These are phyloP conservation scores for Cercis canadensis DNA, from an alignment of 306 rosid species.

Conservation along the genomic window DNA sequence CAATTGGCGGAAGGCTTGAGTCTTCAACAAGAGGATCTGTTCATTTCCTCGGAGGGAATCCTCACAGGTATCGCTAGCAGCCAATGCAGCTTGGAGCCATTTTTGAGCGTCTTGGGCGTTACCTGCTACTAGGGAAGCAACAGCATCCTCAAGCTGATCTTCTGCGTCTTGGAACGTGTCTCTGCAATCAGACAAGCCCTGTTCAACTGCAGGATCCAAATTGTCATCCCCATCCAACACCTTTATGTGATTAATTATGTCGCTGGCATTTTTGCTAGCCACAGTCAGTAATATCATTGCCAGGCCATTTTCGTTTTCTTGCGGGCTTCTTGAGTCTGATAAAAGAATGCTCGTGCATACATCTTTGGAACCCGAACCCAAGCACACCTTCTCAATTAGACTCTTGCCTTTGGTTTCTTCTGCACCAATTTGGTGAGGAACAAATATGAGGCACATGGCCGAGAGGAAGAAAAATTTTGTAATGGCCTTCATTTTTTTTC, in stretches of 20 bases:
- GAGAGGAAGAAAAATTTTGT: constrained; percentile 27
- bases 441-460: constrained; percentile 18
- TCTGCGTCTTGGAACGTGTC: constrained; percentile 35
- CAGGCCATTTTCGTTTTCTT: neutral
- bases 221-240: neutral
- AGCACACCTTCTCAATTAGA: constrained; percentile 18
- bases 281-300: constrained; percentile 27
- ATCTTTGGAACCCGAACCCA: neutral
- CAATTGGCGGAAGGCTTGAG: constrained; percentile 14
- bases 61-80: constrained; percentile 40
- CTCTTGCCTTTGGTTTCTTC: neutral
- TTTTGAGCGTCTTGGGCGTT: neutral
- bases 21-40: constrained; percentile 6
- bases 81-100: constrained; percentile 51
- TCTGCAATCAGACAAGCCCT: constrained; percentile 48
- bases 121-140: constrained; percentile 7
- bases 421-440: constrained; percentile 26
- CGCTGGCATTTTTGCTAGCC: constrained; percentile 22
- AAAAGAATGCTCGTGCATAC: constrained; percentile 10
- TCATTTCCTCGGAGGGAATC: constrained; percentile 33
- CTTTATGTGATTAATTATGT: constrained; percentile 21
- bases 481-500: constrained; percentile 39
- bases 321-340: neutral
- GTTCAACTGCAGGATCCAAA: constrained; percentile 35
- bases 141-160: constrained; percentile 35